A percentile compares a stretch with the other conserved stretches of the same genome.
phyloP scores from a whole-genome alignment of 2,329 filamentous ascomycete genomes.

The Hymenoscyphus infarciens region DNA sequence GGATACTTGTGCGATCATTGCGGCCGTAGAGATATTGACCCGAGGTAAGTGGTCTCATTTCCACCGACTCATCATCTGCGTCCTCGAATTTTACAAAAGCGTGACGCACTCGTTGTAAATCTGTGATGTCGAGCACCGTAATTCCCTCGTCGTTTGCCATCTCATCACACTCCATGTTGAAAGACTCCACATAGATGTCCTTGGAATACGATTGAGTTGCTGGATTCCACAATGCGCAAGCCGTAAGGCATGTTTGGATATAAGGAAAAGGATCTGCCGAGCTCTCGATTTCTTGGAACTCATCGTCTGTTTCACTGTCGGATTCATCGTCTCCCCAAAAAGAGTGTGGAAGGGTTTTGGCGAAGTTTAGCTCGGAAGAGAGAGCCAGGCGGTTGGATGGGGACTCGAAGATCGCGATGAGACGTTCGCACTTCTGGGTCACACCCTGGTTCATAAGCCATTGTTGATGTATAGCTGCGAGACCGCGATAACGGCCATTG shows the following conservation, averaged over 20 bases:
- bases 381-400: background rate
- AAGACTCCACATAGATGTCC: background rate
- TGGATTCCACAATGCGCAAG: background rate
- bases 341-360: background rate
- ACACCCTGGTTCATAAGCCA: no score
- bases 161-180: background rate
- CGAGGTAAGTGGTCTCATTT: background rate
- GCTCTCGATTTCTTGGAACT: background rate
- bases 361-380: background rate
- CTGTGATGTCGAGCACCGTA: background rate
- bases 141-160: background rate
- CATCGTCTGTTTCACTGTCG: background rate
- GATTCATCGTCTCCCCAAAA: background rate
- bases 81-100: background rate
- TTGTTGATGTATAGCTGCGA: background rate
- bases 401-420: background rate
- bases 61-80: no score
- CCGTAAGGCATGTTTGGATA: background rate
- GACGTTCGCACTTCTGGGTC: background rate
- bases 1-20: background rate
- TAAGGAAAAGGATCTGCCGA: background rate
- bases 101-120: background rate
- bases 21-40: background rate
- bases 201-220: background rate
- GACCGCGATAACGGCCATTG: background rate